Evolutionary conservation across 2,329 filamentous ascomycete genomes (phyloP), one percentile per base, ranked within the genome.

Genomic region (Scytalidium sp.): DNA sequence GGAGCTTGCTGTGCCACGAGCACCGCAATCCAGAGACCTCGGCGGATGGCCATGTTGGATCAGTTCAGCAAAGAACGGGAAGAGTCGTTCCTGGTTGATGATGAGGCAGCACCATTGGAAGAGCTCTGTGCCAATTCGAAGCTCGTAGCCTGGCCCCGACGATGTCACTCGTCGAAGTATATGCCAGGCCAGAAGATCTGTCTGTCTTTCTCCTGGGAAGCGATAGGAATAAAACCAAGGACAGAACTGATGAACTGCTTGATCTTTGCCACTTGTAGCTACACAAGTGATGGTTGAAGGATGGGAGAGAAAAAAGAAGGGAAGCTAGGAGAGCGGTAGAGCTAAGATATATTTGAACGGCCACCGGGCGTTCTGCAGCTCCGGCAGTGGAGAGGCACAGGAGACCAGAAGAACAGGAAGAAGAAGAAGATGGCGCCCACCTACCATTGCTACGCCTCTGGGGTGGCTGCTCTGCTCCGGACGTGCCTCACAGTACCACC

Each of bases 11-110:
- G 32, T 36, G 13, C 17, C 11, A 36, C 4, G 32, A n/a, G 4
- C 13, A 42, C 47, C 32, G 48, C 17, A n/a, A 51, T 43, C 13
- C 50, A 19, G 19, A 64, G 40, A 29, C 60, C 50, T 32, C 60
- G 41, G 2, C 58, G 40, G 13, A 60, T 36, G 32, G 32, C 32
- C 32, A 36, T 36, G 32, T 36, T 36, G 5, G 13, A 15, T 36
- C 32, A 36, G 13, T n/a, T 36, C 13, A 36, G 5, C 17, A 36
- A 5, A 36, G 17, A 8, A 36, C 8, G 32, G 17, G 13, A n/a
- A n/a, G 17, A n/a, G 32, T 15, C 13, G 32, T n/a, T 36, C 32
- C 32, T 36, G 32, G 32, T 36, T n/a, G 32, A 36, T 36, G 13
- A n/a, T 36, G 32, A 9, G n/a, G n/a, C n/a, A 8, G 5, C 32